Evolutionary conservation across 2,329 filamentous ascomycete genomes (phyloP).

Genomic region (Helminthosporium solani): DNA sequence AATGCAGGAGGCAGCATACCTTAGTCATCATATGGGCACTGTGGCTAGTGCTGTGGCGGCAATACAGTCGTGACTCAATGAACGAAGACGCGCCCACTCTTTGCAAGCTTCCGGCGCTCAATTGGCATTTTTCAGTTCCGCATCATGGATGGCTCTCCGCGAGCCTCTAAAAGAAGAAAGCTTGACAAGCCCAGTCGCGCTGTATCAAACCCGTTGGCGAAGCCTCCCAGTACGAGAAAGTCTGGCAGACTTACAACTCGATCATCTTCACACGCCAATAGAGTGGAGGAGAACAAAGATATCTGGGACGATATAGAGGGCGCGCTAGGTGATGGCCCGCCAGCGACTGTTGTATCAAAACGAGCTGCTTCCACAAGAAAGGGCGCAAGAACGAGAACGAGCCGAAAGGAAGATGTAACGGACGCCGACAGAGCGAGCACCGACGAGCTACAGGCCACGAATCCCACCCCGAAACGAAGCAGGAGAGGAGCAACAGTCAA

Average conservation of each 20-base stretch:
- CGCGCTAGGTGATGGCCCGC: conserved; percentile 34
- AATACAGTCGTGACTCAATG: conserved; percentile 18
- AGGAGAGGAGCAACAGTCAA: conserved; percentile 16
- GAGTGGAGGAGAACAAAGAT: conserved; percentile 9
- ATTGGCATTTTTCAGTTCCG: not conserved
- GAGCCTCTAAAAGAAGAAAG: conserved; percentile 40
- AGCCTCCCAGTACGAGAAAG: conserved; percentile 20
- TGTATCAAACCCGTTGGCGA: conserved; percentile 22
- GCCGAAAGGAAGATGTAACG: conserved; percentile 1
- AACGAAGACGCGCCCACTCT: conserved; percentile 11
- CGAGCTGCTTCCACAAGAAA: not conserved
- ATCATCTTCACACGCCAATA: conserved; percentile 15
- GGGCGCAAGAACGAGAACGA: conserved; percentile 8
- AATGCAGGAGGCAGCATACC: too few relatives aligned
- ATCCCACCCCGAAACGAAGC: conserved; percentile 20
- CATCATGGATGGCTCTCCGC: conserved; percentile 38
- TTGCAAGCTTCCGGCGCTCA: conserved; percentile 7
- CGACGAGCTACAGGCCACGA: conserved; percentile 17
- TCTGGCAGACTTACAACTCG: conserved; percentile 24
- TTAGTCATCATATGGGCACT: conserved; percentile 9
- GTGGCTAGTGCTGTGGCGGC: conserved; percentile 3
- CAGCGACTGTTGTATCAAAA: not conserved
- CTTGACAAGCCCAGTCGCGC: conserved; percentile 30
- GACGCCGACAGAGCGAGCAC: conserved; percentile 1
- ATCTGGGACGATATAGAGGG: conserved; percentile 48